phyloP scores from a whole-genome alignment of 371 early-diverging fungal genomes.

The Lichtheimia ornata region DNA sequence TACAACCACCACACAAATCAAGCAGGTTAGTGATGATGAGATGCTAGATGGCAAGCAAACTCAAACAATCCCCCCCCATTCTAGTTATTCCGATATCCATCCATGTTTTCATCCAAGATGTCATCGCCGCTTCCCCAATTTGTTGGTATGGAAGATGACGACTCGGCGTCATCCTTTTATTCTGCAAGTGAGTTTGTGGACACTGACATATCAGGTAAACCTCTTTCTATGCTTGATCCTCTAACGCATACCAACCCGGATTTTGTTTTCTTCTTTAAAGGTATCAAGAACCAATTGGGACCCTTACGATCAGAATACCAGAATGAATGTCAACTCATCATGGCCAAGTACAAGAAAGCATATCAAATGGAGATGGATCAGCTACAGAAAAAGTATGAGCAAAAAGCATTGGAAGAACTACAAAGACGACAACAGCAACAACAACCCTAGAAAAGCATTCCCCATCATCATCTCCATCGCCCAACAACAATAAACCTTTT shows the following conservation, averaged over 20 bases:
- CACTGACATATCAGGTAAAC: background rate
- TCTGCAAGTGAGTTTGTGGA: conserved; percentile 8
- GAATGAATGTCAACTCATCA: conserved; percentile 6
- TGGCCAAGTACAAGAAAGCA: background rate
- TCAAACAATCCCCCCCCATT: background rate
- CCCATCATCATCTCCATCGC: too few relatives aligned
- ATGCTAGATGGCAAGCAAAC: background rate
- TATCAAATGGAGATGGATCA: conserved; percentile 4
- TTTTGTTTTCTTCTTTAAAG: background rate
- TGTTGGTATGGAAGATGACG: conserved; percentile 1
- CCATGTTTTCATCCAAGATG: background rate
- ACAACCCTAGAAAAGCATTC: too few relatives aligned
- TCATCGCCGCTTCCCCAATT: background rate
- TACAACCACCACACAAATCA: background rate
- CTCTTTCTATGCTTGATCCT: background rate
- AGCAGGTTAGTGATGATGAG: background rate
- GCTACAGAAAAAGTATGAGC: conserved; percentile 1
- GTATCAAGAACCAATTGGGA: background rate
- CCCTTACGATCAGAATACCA: background rate
- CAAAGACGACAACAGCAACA: too few relatives aligned
- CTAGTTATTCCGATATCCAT: background rate
- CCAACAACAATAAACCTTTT: too few relatives aligned
- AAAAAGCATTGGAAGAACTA: conserved; percentile 1
- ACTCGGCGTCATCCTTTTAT: conserved; percentile 6
- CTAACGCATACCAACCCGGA: background rate